A percentile compares a stretch with the other conserved stretches of the same genome.
phyloP scores from a whole-genome alignment of 2,329 filamentous ascomycete genomes.

The Aspergillus novoparasiticus region DNA sequence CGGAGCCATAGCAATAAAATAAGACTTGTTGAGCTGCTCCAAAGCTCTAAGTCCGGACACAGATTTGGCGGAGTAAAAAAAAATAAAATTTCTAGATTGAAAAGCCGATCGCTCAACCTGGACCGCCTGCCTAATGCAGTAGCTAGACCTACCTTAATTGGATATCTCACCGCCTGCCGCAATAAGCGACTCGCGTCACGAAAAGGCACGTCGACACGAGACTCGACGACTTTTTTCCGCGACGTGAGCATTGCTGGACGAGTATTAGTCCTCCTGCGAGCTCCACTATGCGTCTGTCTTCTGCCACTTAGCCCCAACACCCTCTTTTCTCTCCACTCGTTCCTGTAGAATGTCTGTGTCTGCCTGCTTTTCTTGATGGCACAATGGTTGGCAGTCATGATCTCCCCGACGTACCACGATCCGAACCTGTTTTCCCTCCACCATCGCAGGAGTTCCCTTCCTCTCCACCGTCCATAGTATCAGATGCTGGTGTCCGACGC shows the following conservation, averaged over 20 bases:
- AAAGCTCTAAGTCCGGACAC: slow-evolving; percentile 22
- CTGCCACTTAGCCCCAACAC: slow-evolving; percentile 11
- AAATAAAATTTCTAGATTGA: slow-evolving; percentile 24
- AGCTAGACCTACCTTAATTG: slow-evolving; percentile 8
- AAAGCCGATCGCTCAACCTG: slow-evolving; percentile 10
- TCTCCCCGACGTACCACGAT: slow-evolving; percentile 37
- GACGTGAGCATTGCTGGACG: slow-evolving; percentile 17
- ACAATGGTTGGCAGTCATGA: slow-evolving; percentile 37
- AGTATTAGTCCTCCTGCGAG: slow-evolving; percentile 11
- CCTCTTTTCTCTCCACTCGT: slow-evolving; percentile 9
- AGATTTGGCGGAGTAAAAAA: slow-evolving; percentile 19
- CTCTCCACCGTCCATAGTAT: slow-evolving; percentile 45
- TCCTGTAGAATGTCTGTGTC: slow-evolving; percentile 26
- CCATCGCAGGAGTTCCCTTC: slow-evolving; percentile 41
- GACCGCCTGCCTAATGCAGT: slow-evolving; percentile 23
- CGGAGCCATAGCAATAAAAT: slow-evolving; percentile 43
- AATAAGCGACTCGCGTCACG: slow-evolving; percentile 25
- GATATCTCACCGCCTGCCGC: slow-evolving; percentile 21
- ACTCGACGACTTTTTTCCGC: slow-evolving; percentile 17
- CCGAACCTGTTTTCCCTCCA: slow-evolving; percentile 37
- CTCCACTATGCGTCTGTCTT: slow-evolving; percentile 26
- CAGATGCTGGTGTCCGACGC: slow-evolving; percentile 38
- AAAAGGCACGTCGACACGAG: slow-evolving; percentile 30
- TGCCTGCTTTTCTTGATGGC: slow-evolving; percentile 20
- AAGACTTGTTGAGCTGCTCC: slow-evolving; percentile 29